Evolutionary conservation across 2,329 filamentous ascomycete species (phyloP).

Genomic region (Leptographium procerum): DNA sequence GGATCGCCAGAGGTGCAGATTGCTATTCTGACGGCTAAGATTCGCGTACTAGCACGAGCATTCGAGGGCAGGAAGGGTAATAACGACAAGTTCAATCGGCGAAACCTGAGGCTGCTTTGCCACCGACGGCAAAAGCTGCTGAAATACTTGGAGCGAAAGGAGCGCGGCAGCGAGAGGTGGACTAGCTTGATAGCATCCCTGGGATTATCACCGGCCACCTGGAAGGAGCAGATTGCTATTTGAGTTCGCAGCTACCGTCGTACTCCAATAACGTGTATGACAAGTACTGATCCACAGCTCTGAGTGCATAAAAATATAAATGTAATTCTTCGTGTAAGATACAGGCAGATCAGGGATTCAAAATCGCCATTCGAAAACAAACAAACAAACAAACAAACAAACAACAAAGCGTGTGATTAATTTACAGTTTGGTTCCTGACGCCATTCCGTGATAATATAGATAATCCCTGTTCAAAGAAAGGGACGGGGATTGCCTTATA

Average conservation of each 20-base stretch:
- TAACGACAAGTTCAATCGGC: constrained; percentile 90
- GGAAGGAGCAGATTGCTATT: constrained; percentile 78
- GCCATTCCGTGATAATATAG: constrained; percentile 1
- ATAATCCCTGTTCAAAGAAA: not conserved
- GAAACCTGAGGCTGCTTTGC: constrained; percentile 73
- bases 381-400: not conserved
- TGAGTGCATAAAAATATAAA: not conserved
- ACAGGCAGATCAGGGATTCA: not conserved
- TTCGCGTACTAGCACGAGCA: constrained; percentile 64
- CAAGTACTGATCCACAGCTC: not conserved
- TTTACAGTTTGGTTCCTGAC: not conserved
- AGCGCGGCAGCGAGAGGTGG: constrained; percentile 85
- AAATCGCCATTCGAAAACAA: not conserved
- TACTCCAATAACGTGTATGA: not conserved
- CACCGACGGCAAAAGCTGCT: constrained; percentile 84
- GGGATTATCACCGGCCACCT: constrained; percentile 77
- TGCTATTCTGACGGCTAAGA: constrained; percentile 89
- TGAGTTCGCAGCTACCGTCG: not conserved
- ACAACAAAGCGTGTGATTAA: not conserved
- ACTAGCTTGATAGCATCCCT: constrained; percentile 72
- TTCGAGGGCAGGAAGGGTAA: constrained; percentile 56
- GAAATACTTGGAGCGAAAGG: constrained; percentile 76
- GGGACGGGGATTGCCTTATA: not conserved
- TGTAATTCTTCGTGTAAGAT: not conserved
- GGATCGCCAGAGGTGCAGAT: constrained; percentile 97